Percentiles rank a stretch among this genome's conserved stretches.
phyloP scores from a whole-genome alignment of 1,139 yeast genomes.

The Kurtzmaniella quercitrusa region DNA sequence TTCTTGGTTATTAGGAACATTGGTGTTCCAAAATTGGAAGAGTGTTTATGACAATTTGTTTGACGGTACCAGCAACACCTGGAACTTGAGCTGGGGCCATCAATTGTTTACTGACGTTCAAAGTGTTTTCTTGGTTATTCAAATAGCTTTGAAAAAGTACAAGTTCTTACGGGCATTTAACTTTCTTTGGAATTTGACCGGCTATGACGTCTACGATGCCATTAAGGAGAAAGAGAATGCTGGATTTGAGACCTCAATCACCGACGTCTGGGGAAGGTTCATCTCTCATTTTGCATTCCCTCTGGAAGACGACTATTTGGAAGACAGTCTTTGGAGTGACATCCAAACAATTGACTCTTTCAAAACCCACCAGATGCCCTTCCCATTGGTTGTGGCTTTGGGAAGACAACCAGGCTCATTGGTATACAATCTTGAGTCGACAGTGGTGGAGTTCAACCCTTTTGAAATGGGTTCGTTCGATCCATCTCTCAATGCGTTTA shows the following conservation, averaged over 20 bases:
- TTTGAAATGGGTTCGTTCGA: conserved; percentile 44
- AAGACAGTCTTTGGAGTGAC: conserved; percentile 28
- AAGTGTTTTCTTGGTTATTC: conserved; percentile 8
- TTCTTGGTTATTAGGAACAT: conserved; percentile 33
- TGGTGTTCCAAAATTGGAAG: conserved; percentile 31
- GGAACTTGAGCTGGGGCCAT: conserved; percentile 14
- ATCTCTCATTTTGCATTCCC: conserved; percentile 37
- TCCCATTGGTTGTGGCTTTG: conserved; percentile 32
- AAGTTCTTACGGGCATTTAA: too few species aligned
- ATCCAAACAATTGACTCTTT: conserved; percentile 24
- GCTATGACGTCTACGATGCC: conserved; percentile 25
- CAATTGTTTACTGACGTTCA: neutral
- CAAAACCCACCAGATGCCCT: conserved; percentile 35
- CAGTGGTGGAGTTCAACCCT: conserved; percentile 39
- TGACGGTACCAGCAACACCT: conserved; percentile 12
- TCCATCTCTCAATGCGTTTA: conserved; percentile 33
- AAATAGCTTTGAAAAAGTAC: neutral
- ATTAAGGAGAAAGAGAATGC: conserved; percentile 27
- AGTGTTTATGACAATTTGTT: conserved; percentile 31
- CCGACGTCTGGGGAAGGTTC: conserved; percentile 38
- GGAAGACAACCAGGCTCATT: conserved; percentile 35
- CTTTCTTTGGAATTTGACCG: conserved; percentile 34
- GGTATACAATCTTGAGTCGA: conserved; percentile 31
- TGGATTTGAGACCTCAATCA: conserved; percentile 26
- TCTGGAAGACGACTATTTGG: conserved; percentile 19